A percentile compares a stretch with the other conserved stretches of the same genome.
Evolutionary conservation across 257 asterid species (phyloP).

Genomic region (Ilex aquifolium): DNA sequence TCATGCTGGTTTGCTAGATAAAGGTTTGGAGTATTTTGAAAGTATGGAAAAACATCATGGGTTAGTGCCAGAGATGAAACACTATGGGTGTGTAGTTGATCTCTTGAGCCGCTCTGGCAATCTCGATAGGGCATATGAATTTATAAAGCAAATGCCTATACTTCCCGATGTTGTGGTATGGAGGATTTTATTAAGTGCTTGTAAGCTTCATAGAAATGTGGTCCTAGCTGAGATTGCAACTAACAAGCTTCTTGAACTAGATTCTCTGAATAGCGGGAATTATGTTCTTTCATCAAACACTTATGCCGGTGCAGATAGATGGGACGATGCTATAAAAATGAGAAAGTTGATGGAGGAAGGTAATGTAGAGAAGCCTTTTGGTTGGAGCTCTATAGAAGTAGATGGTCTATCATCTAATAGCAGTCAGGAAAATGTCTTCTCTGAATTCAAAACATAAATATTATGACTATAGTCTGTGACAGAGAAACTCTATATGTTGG

Average conservation of each 20-base stretch:
- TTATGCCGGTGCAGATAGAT: constrained; percentile 30
- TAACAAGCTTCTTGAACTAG: constrained; percentile 25
- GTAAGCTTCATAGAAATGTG: constrained; percentile 26
- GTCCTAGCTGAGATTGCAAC: constrained; percentile 28
- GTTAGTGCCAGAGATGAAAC: constrained; percentile 33
- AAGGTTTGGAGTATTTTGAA: constrained; percentile 27
- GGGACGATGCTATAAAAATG: constrained; percentile 28
- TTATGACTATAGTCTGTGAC: too few species aligned
- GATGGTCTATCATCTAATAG: background rate
- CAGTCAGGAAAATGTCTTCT: too few species aligned
- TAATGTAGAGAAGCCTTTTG: constrained; percentile 27
- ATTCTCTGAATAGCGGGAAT: constrained; percentile 29
- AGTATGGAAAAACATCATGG: constrained; percentile 25
- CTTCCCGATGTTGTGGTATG: constrained; percentile 28
- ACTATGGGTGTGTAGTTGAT: constrained; percentile 37
- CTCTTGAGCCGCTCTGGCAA: constrained; percentile 33
- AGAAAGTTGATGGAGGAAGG: constrained; percentile 23
- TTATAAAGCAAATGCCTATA: constrained; percentile 21
- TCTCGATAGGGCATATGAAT: constrained; percentile 27
- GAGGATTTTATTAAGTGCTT: constrained; percentile 33
- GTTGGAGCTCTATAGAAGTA: constrained; percentile 34
- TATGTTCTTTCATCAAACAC: constrained; percentile 24
- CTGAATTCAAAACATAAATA: too few species aligned
- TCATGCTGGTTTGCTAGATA: constrained; percentile 25
- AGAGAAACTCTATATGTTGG: too few species aligned